Percentiles rank a stretch among this genome's conserved stretches.
Conservation (phyloP, 2,329 filamentous ascomycete species). For the Colletotrichum plurivorum region DNA sequence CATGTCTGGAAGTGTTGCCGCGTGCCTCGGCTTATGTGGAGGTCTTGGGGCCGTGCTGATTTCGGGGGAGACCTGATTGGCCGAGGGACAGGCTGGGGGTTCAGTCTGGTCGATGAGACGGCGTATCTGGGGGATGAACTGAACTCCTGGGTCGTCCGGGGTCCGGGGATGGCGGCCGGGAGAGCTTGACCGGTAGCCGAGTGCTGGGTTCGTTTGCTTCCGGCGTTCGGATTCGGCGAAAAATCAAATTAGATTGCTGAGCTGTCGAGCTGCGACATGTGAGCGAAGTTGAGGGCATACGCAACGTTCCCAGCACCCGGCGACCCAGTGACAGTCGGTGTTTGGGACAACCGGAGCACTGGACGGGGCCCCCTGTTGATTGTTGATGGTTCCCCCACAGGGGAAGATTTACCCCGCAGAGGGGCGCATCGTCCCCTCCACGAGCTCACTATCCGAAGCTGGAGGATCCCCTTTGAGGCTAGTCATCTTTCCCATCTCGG, state of each 20-base stretch:
- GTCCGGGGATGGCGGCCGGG: not conserved
- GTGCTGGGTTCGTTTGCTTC: slow-evolving; percentile 2
- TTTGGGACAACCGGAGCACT: slow-evolving; percentile 1
- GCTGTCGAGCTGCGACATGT: not conserved
- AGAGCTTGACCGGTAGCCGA: not conserved
- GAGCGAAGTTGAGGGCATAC: not conserved
- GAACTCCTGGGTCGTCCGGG: not conserved
- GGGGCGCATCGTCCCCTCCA: slow-evolving; percentile 33
- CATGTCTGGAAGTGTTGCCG: slow-evolving; percentile 32
- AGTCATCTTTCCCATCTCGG: slow-evolving; percentile 7
- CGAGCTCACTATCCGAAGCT: slow-evolving; percentile 19
- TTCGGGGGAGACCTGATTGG: slow-evolving; percentile 37
- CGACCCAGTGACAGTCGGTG: slow-evolving; percentile 5
- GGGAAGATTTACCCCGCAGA: slow-evolving; percentile 38
- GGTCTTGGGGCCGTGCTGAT: slow-evolving; percentile 36
- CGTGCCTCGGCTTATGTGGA: slow-evolving; percentile 34
- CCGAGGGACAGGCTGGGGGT: slow-evolving; percentile 17
- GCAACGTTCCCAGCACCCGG: not conserved
- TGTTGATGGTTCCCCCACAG: slow-evolving; percentile 32
- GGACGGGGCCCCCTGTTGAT: slow-evolving; percentile 28
- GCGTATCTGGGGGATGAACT: slow-evolving; percentile 25
- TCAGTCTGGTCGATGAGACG: slow-evolving; percentile 1
- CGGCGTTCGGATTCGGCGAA: not conserved
- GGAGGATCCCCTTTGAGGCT: slow-evolving; percentile 21
- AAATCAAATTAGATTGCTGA: slow-evolving; percentile 5